These are phyloP conservation scores for Antarctomyces pellizariae DNA, from an alignment of 495 filamentous ascomycete species.

Conservation along the genomic window DNA sequence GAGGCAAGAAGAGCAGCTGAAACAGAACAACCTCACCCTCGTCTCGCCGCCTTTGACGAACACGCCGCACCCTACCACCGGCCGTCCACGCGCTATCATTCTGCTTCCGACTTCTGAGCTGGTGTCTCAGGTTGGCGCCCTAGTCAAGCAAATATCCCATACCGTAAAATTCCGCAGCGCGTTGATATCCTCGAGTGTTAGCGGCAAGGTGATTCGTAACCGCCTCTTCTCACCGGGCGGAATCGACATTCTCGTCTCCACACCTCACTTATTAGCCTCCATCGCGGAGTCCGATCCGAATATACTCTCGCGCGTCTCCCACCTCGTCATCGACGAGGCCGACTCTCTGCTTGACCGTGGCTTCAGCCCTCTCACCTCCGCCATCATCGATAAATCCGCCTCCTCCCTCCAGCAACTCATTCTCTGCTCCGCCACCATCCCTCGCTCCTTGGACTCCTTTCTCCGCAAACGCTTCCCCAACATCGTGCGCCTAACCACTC, in stretches of 20 bases:
- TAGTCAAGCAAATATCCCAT: slow-evolving; percentile 65
- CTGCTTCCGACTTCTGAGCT: slow-evolving; percentile 87
- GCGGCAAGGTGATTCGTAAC: slow-evolving; percentile 58
- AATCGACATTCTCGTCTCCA: slow-evolving; percentile 69
- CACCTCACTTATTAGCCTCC: slow-evolving; percentile 67
- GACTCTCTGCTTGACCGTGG: slow-evolving; percentile 87
- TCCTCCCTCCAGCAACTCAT: slow-evolving; percentile 74
- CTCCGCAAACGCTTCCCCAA: slow-evolving; percentile 62
- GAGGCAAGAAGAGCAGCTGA: slow-evolving; percentile 21
- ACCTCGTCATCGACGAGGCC: slow-evolving; percentile 83
- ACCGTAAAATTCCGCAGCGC: slow-evolving; percentile 60
- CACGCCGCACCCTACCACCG: slow-evolving; percentile 44
- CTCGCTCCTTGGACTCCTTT: slow-evolving; percentile 60
- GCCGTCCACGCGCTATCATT: slow-evolving; percentile 61
- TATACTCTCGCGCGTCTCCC: slow-evolving; percentile 62
- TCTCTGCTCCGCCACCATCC: slow-evolving; percentile 91
- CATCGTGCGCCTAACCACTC: slow-evolving; percentile 66
- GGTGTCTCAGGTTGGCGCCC: slow-evolving; percentile 59
- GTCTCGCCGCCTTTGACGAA: slow-evolving; percentile 25
- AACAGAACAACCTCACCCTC: slow-evolving; percentile 6
- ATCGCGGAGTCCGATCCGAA: slow-evolving; percentile 74
- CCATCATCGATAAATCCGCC: slow-evolving; percentile 51
- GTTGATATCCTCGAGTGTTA: slow-evolving; percentile 52
- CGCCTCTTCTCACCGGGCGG: slow-evolving; percentile 60
- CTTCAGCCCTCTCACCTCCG: slow-evolving; percentile 60